These are phyloP conservation scores for Alternaria brassicae DNA, from an alignment of 2,329 filamentous ascomycete species.

Conservation along the genomic window DNA sequence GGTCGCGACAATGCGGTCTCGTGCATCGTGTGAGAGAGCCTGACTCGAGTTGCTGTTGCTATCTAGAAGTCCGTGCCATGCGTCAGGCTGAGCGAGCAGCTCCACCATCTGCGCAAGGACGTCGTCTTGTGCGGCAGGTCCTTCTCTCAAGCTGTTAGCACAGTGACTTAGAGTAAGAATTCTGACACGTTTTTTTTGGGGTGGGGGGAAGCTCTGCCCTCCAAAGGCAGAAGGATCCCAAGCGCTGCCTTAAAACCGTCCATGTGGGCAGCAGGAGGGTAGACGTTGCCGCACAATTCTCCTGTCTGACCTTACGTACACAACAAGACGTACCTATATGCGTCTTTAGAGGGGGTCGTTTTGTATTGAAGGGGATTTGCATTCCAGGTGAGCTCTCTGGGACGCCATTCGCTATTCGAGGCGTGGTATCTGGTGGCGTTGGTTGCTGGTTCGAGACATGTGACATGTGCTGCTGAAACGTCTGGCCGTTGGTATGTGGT, in stretches of 20 bases:
- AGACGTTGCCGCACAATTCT: no score
- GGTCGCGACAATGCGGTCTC: conserved; percentile 9
- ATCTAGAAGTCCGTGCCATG: conserved; percentile 1
- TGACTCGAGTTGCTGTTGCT: not conserved
- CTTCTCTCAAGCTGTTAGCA: no score
- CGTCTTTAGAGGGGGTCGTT: not conserved
- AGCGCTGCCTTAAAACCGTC: no score
- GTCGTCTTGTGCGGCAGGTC: not conserved
- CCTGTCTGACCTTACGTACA: no score
- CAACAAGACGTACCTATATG: not conserved
- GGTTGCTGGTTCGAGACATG: not conserved
- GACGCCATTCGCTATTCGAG: not conserved
- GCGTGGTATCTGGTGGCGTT: conserved; percentile 9
- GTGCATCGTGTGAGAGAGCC: conserved; percentile 4
- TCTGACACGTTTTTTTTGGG: no score
- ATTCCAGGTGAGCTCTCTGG: not conserved
- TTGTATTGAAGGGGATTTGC: not conserved
- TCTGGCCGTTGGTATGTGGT: not conserved
- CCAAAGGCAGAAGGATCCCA: no score
- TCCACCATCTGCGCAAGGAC: conserved; percentile 10
- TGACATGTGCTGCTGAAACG: conserved; percentile 1
- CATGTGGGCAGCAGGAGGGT: no score
- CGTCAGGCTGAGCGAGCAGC: conserved; percentile 5
- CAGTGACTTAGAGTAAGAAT: no score
- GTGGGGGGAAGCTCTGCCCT: no score